Conservation (phyloP, 768 basidiomycete species). For the Tremella mesenterica region DNA sequence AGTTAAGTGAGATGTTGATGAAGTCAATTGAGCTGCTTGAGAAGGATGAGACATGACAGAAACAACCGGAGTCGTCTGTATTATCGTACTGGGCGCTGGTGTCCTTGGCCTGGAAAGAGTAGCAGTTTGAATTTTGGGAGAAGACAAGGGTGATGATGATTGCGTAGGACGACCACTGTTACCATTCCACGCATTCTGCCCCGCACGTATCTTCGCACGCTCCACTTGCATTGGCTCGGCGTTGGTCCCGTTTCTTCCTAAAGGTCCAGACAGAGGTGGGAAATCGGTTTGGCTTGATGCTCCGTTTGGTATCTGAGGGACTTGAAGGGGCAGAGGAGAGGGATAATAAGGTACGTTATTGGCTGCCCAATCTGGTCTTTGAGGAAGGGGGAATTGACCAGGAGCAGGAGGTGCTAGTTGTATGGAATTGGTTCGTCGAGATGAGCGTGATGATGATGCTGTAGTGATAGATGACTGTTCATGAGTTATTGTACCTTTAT, state of each 20-base stretch:
- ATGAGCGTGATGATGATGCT: conserved; percentile 31
- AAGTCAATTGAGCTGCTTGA: not conserved
- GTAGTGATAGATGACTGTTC: conserved; percentile 26
- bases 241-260: conserved; percentile 15
- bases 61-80: not conserved
- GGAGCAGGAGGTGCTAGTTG: conserved; percentile 15
- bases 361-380: conserved; percentile 36
- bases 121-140: not conserved
- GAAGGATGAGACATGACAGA: too few relatives aligned
- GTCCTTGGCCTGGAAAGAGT: not conserved
- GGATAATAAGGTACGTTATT: conserved; percentile 37
- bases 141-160: not conserved
- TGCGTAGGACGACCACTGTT: conserved; percentile 2
- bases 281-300: conserved; percentile 12
- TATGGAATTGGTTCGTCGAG: conserved; percentile 23
- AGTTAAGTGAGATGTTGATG: too few relatives aligned
- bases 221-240: conserved; percentile 33
- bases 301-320: not conserved
- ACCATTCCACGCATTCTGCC: conserved; percentile 25
- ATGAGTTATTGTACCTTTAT: too few relatives aligned
- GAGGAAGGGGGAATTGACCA: conserved; percentile 29
- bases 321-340: conserved; percentile 19
- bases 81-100: not conserved
- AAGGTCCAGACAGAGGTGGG: conserved; percentile 20
- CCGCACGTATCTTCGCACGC: conserved; percentile 17